Percentiles rank a stretch among this genome's conserved stretches.
phyloP scores from a whole-genome alignment of 768 basidiomycete species.

The Phaffia australis region DNA sequence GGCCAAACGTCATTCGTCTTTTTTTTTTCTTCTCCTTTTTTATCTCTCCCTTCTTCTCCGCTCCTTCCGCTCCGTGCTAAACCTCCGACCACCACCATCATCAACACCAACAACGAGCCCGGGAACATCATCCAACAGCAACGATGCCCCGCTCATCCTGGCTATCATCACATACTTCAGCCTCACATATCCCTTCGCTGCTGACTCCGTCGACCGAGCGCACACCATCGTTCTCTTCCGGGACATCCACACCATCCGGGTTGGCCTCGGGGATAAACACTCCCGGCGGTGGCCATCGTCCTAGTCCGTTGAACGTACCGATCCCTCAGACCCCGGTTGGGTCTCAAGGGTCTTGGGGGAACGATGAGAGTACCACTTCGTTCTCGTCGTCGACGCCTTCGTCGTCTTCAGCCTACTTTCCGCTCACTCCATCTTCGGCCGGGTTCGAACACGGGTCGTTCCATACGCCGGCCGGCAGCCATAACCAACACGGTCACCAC shows the following conservation, averaged over 20 bases:
- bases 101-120: no score
- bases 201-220: background rate
- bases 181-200: constrained; percentile 20
- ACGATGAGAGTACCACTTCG: background rate
- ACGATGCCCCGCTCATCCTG: constrained; percentile 17
- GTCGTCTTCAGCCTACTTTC: background rate
- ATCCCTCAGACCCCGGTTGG: constrained; percentile 16
- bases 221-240: constrained; percentile 1
- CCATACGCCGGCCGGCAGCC: background rate
- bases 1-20: no score
- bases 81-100: no score
- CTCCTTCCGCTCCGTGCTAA: no score
- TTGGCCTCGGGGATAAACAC: constrained; percentile 2
- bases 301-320: constrained; percentile 12
- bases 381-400: background rate
- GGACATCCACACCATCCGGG: background rate
- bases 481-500: constrained; percentile 4
- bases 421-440: background rate
- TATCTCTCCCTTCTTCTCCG: no score
- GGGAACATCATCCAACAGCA: no score
- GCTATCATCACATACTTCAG: constrained; percentile 16
- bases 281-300: background rate
- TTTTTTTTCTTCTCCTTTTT: no score
- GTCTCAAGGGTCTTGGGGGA: background rate
- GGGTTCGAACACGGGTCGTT: background rate